Base-by-base conservation (phyloP, 805 yeast species). In the Suhomyces kilbournensis region DNA sequence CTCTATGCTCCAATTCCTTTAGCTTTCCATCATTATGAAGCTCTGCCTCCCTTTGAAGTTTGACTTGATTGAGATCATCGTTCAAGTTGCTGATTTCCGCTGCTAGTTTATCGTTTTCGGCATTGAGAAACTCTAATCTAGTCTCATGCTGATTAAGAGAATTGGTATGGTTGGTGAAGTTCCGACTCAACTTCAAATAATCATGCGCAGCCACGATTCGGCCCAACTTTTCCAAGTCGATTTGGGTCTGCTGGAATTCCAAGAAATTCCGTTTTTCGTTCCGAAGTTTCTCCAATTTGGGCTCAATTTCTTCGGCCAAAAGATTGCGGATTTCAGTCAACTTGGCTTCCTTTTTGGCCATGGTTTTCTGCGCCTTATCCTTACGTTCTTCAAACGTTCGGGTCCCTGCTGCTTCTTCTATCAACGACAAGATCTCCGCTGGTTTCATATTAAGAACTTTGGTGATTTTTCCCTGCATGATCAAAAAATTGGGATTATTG, bases 391-490 rank as follows among this genome's bases (percentile, higher is more conserved):
- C 98, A 64, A 90, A 94, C 79, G 93, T 89, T 57, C 93, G 84
- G 0, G 99, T 94, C 5, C 99, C 99, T 0, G 99, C 97, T 0
- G 99, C 99, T 71, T 94, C 99, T 69, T 94, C 99, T 50, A 94
- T 90, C 59, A 94, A 77, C 4, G 97, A 85, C 56, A 94, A 71
- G 42, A 93, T 88, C 68, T 94, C 98, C 1, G 83, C 75, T 0
- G 99, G 96, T 61, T 89, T 90, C 98, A 94, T 94, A 68, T 94
- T 94, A 62, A 94, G 78, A 57, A 94, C 97, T 68, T 94, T 93
- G 32, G 99, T 96, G 71, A 96, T 94, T 66, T 91, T 90, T 54
- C 99, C 99, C 71, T 94, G 99, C 99, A 96, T 94, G 63, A 94
- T 94, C 60, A 94, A 78, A 70, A 94, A 94, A 67, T 94, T 94